Evolutionary conservation across 768 basidiomycete species (phyloP), one percentile per base, ranked within the genome.

Genomic region (Lactarius pseudohatsudake): DNA sequence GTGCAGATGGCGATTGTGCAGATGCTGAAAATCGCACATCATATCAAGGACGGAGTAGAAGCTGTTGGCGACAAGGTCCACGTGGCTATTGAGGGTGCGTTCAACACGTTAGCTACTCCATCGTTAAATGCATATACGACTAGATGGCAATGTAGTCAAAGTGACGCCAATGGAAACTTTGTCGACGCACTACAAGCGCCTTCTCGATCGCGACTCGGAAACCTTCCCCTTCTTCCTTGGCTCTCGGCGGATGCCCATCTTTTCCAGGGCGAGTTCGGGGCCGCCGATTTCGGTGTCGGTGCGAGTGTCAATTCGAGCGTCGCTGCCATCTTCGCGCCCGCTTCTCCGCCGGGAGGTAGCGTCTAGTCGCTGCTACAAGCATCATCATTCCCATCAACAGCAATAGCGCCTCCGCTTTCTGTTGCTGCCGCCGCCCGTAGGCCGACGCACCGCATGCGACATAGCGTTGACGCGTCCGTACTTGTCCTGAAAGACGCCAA

Each of bases 381-480:
- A 26, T 50, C 13, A 3, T 50, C 50, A 15, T 0, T 50, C 22
- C 50, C 50, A 26, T 6, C 22, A 50, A 11, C 6, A 1, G 6
- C 2, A 50, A 50, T 50, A 50, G 22, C 13, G 22, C 50, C 22
- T 26, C 22, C 22, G 5, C 22, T 50, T 50, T 22, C 22, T 13
- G 22, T 22, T 6, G 50, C 50, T 4, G 22, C 50, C 1, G 50
- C 83, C 68, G 82, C 30, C 30, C 78, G 88, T 64, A 77, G 86
- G 45, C 86, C 89, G 4, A 81, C 81, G 6, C 89, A 91, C 73
- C 84, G 87, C 13, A 79, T 88, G 4, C 78, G 86, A 64, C 85
- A 89, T 65, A 87, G 84, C 70, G 76, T 89, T 58, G n/a, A n/a
- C n/a, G n/a, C n/a, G n/a, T n/a, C n/a, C n/a, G n/a, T n/a, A n/a